Evolutionary conservation across 805 yeast species (phyloP).

Genomic region (Metschnikowia baotianmanensis): DNA sequence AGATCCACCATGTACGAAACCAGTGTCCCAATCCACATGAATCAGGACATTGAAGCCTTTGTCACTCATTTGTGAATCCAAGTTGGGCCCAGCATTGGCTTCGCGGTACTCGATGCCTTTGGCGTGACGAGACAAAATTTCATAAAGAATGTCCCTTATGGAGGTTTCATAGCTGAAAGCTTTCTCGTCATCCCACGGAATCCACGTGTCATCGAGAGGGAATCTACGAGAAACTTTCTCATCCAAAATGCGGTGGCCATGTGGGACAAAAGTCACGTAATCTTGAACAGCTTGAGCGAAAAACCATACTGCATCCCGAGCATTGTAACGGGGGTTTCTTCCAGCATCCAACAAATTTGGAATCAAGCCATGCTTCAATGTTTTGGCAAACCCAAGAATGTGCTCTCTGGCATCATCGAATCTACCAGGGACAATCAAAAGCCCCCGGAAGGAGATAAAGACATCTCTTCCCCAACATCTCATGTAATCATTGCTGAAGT

Average conservation of each 20-base stretch:
- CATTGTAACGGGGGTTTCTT: constrained; percentile 89
- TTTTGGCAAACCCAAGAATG: constrained; percentile 82
- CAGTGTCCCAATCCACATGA: constrained; percentile 83
- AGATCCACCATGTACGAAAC: constrained; percentile 86
- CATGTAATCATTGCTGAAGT: constrained; percentile 87
- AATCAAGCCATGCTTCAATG: constrained; percentile 91
- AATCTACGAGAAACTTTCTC: constrained; percentile 78
- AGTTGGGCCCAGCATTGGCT: constrained; percentile 87
- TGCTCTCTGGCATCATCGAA: constrained; percentile 77
- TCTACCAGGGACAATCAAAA: constrained; percentile 74
- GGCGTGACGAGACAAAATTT: constrained; percentile 85
- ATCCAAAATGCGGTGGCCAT: constrained; percentile 63
- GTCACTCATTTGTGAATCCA: constrained; percentile 89
- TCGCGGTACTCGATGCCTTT: constrained; percentile 83
- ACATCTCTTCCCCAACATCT: constrained; percentile 99
- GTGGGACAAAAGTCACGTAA: constrained; percentile 64
- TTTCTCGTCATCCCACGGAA: constrained; percentile 62
- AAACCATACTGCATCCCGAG: constrained; percentile 97
- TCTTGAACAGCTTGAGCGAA: constrained; percentile 87
- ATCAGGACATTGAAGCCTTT: constrained; percentile 88
- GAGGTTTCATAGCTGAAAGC: constrained; percentile 75
- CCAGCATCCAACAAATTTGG: constrained; percentile 94
- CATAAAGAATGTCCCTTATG: constrained; percentile 75
- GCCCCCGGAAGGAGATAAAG: constrained; percentile 81
- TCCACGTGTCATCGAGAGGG: constrained; percentile 82